phyloP scores from a whole-genome alignment of 2,329 filamentous ascomycete genomes.

The Coleophoma cylindrospora region DNA sequence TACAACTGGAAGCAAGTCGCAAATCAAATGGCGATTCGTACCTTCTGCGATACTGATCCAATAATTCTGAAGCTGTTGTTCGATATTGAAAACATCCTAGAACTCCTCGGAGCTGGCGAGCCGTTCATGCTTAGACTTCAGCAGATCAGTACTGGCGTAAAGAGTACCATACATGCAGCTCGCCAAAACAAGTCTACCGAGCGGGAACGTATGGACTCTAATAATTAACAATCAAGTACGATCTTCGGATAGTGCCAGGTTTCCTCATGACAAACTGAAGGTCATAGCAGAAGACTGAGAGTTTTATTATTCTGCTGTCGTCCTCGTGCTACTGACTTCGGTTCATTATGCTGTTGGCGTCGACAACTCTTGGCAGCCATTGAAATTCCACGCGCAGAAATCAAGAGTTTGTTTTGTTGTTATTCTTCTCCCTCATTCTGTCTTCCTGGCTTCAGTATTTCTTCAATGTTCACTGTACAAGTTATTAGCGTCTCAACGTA shows the following conservation, averaged over 20 bases:
- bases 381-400: no score
- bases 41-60: conserved; percentile 43
- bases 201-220: background rate
- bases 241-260: no score
- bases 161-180: conserved; percentile 17
- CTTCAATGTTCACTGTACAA: no score
- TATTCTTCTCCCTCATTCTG: no score
- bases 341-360: no score
- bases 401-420: no score
- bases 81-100: conserved; percentile 41
- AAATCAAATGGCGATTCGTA: conserved; percentile 41
- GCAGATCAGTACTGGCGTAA: conserved; percentile 17
- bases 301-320: no score
- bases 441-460: no score
- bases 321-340: no score
- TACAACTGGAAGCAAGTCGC: conserved; percentile 41
- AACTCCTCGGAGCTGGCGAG: conserved; percentile 34
- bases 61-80: conserved; percentile 42
- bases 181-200: conserved; percentile 7
- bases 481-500: no score
- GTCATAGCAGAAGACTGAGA: no score
- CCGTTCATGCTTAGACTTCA: conserved; percentile 20
- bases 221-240: background rate
- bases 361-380: no score
- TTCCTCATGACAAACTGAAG: background rate